Evolutionary conservation across 495 filamentous ascomycete genomes (phyloP).

Genomic region (Podospora conica): DNA sequence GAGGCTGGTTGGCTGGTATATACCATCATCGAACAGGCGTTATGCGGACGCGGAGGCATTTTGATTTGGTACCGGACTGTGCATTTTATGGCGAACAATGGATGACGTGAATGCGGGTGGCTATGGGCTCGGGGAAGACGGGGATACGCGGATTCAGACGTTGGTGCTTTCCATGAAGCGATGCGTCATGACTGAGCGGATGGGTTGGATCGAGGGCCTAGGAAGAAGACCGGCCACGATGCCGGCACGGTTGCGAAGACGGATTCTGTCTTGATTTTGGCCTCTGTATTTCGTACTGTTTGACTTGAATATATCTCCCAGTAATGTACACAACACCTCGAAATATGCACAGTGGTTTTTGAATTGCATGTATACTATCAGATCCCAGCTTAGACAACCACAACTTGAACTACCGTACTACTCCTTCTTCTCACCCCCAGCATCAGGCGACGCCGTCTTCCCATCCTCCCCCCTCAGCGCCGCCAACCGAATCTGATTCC

Average conservation of each 20-base stretch:
- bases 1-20: slow-evolving; percentile 7
- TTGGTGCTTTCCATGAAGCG: slow-evolving; percentile 1
- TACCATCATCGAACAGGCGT: slow-evolving; percentile 16
- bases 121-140: not conserved
- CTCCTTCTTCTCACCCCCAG: not conserved
- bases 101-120: not conserved
- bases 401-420: not conserved
- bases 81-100: slow-evolving; percentile 2
- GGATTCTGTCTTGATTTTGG: not conserved
- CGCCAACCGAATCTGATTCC: slow-evolving; percentile 57
- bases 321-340: not conserved
- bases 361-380: not conserved
- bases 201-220: not conserved
- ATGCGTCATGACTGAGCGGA: slow-evolving; percentile 2
- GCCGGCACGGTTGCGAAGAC: not conserved
- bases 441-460: too few species aligned
- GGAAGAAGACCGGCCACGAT: not conserved
- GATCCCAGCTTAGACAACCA: not conserved
- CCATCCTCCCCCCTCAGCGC: slow-evolving; percentile 38
- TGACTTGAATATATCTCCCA: not conserved
- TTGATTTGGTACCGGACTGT: not conserved
- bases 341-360: too few species aligned
- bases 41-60: slow-evolving; percentile 3
- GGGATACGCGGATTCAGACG: not conserved
- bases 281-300: not conserved